Conservation (phyloP, 306 rosid species). For the Calophaca sinica region DNA sequence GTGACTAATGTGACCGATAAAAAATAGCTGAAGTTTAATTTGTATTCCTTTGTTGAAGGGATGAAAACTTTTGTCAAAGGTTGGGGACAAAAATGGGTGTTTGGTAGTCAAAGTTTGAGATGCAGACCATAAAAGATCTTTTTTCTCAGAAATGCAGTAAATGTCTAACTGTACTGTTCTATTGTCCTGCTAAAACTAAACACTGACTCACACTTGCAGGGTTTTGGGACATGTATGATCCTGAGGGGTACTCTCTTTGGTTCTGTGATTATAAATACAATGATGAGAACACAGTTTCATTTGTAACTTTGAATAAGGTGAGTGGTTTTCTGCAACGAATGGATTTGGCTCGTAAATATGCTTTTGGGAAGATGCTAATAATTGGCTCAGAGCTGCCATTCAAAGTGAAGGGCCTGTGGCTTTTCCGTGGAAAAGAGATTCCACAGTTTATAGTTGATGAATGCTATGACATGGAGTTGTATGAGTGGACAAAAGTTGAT, state of each 20-base stretch:
- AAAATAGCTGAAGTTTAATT: not conserved
- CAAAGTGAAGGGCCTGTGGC: constrained; percentile 88
- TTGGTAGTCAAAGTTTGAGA: not conserved
- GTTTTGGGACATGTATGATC: constrained; percentile 89
- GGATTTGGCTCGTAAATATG: constrained; percentile 84
- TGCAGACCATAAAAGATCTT: not conserved
- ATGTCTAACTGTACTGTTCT: not conserved
- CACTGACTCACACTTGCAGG: constrained; percentile 51
- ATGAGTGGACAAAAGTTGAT: constrained; percentile 79
- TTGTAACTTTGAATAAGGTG: constrained; percentile 77
- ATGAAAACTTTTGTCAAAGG: not conserved
- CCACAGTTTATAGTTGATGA: constrained; percentile 72
- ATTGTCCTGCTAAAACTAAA: not conserved
- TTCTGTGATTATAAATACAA: constrained; percentile 84
- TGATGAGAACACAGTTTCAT: constrained; percentile 76
- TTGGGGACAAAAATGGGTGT: not conserved
- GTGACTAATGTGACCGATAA: not conserved
- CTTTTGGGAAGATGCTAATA: constrained; percentile 85
- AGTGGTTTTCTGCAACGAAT: constrained; percentile 82
- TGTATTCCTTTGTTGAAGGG: not conserved
- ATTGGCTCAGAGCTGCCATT: constrained; percentile 72
- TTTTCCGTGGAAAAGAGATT: constrained; percentile 82
- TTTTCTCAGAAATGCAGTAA: not conserved
- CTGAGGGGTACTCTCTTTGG: constrained; percentile 88
- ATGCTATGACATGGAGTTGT: constrained; percentile 91